These are phyloP conservation scores for Brassica incana DNA, from an alignment of 345 rosid species.

Conservation along the genomic window DNA sequence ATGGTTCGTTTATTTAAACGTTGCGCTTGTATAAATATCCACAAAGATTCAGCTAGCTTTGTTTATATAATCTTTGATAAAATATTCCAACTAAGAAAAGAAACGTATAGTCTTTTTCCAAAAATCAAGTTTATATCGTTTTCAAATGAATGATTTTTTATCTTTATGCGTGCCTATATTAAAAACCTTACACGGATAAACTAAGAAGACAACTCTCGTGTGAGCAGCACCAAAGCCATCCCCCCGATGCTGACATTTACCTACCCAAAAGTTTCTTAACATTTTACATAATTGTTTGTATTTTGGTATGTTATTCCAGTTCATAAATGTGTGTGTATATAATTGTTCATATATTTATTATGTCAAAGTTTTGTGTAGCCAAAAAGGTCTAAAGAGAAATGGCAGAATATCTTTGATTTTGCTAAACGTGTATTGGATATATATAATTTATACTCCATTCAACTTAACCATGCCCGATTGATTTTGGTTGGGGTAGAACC, in stretches of 20 bases:
- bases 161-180: not conserved
- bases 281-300: conserved; percentile 2
- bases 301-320: not conserved
- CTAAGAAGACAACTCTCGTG: conserved; percentile 21
- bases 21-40: not conserved
- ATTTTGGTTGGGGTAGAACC: no score
- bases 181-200: not conserved
- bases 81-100: not conserved
- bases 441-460: no score
- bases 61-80: not conserved
- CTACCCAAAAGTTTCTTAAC: conserved; percentile 22
- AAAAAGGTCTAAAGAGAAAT: no score
- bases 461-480: no score
- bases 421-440: no score
- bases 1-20: not conserved
- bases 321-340: not conserved
- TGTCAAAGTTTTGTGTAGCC: no score
- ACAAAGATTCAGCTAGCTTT: not conserved
- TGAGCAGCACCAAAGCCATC: conserved; percentile 26
- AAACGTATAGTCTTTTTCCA: not conserved
- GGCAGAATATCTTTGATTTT: no score
- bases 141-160: conserved; percentile 12
- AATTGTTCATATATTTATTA: not conserved
- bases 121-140: not conserved
- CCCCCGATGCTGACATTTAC: conserved; percentile 29